Evolutionary conservation across 306 rosid species (phyloP).

Genomic region (Crotalaria pallida): DNA sequence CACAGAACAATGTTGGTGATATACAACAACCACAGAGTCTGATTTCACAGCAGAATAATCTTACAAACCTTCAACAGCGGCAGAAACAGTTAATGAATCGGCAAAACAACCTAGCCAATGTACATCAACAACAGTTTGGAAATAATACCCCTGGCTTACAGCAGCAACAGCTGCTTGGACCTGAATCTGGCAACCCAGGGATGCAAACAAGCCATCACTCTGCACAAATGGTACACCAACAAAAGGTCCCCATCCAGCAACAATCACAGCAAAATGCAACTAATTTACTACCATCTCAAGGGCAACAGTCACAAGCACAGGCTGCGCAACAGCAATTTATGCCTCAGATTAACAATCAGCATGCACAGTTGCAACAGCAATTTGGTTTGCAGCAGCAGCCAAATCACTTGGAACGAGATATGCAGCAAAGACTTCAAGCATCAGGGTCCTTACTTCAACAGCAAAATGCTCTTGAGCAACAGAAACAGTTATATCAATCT

Average conservation of each 20-base stretch:
- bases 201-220: slow-evolving; percentile 73
- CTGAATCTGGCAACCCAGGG: slow-evolving; percentile 65
- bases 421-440: slow-evolving; percentile 75
- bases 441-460: slow-evolving; percentile 69
- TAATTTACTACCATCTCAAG: slow-evolving; percentile 54
- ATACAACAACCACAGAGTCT: slow-evolving; percentile 73
- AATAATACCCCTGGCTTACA: slow-evolving; percentile 64
- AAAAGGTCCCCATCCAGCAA: slow-evolving; percentile 60
- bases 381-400: slow-evolving; percentile 71
- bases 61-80: slow-evolving; percentile 61
- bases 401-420: slow-evolving; percentile 61
- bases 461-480: slow-evolving; percentile 70
- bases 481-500: slow-evolving; percentile 69
- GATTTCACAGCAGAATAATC: slow-evolving; percentile 67
- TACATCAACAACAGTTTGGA: slow-evolving; percentile 82
- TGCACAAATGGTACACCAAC: slow-evolving; percentile 63
- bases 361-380: slow-evolving; percentile 75
- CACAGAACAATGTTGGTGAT: slow-evolving; percentile 66
- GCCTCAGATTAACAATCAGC: slow-evolving; percentile 72
- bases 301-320: slow-evolving; percentile 65
- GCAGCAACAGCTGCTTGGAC: slow-evolving; percentile 52
- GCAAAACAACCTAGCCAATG: slow-evolving; percentile 60
- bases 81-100: slow-evolving; percentile 64
- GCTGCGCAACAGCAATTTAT: slow-evolving; percentile 65
- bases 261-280: slow-evolving; percentile 58